Base-by-base conservation (phyloP, 176 grass and related monocot species). In the Carex pumila region DNA sequence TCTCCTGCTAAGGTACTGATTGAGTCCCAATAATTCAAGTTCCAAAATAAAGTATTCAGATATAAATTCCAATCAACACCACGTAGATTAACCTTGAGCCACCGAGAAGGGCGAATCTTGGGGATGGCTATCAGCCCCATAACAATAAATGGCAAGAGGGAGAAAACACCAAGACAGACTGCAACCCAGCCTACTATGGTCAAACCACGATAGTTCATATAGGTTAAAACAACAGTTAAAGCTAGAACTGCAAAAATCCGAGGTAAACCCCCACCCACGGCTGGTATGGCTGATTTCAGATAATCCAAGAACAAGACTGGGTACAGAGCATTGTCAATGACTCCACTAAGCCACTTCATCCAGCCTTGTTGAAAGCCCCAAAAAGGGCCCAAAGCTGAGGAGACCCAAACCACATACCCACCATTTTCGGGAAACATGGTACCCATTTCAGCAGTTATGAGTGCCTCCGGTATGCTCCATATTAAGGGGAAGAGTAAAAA, bases 321-420 rank as follows among this genome's bases (percentile, higher is more conserved):
- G 66, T 98, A 98, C 8, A 98, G 81, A 58, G 95, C 95, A 87
- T 94, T 94, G 29, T 98, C 92, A 72, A 98, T 93, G 62, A 94
- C 92, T 10, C 95, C 95, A 18, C 92, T 94, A 10, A 98, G 88
- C 95, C 95, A 98, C 85, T 98, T 98, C 3, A 86, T 91, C 92
- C 95, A 98, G 19, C 95, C 95, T 93, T 94, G 92, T 81, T 94
- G 95, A 87, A 98, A 98, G 60, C 92, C 92, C 95, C 95, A 94
- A 45, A 91, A 98, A 3, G 95, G 90, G 0, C 95, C 92, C 22
- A 98, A 83, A 71, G 95, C 92, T 7, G 92, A 91, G 53, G 92
- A 89, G 68, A 94, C 95, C 95, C 92, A 98, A 47, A 93, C 89
- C 9, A 98, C 95, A 30, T 94, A 98, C 10, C 95, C 95, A 45